These are phyloP conservation scores for Rhizoctonia solani DNA, from an alignment of 1,284 basidiomycete species.

Conservation along the genomic window DNA sequence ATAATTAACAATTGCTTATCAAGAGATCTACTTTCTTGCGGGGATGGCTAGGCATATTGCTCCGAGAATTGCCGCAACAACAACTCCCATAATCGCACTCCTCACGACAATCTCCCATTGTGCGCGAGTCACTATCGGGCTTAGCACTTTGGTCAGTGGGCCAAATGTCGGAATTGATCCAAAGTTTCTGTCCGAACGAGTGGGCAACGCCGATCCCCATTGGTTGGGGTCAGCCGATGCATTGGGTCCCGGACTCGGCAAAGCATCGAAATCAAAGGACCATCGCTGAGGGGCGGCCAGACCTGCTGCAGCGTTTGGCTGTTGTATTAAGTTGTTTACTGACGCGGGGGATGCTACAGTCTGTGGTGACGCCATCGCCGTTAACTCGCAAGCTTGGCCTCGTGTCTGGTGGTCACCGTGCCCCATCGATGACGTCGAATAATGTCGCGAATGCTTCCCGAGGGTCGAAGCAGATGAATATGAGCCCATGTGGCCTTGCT, in stretches of 20 bases:
- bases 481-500: background rate
- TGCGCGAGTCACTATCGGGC: conserved; percentile 68
- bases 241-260: background rate
- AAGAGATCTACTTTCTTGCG: background rate
- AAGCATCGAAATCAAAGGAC: conserved; percentile 34
- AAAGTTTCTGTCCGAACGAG: background rate
- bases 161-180: conserved; percentile 55
- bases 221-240: background rate
- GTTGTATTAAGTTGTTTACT: background rate
- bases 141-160: conserved; percentile 68
- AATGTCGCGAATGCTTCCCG: conserved; percentile 3
- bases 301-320: no score
- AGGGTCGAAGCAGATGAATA: conserved; percentile 13
- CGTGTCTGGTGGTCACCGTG: background rate
- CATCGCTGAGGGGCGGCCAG: conserved; percentile 39
- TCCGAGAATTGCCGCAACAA: conserved; percentile 41
- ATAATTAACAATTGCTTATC: background rate
- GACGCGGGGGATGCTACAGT: background rate
- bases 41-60: conserved; percentile 36
- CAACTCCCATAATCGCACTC: conserved; percentile 47
- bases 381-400: background rate
- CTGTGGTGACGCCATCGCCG: background rate
- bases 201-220: background rate
- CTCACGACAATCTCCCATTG: conserved; percentile 73
- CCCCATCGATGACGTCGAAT: background rate